These are phyloP conservation scores for barley (Hordeum vulgare) DNA, from an alignment of 176 grass and related monocot genomes.

Conservation along the genomic window MorexV3_pseudomolecules_assembly NC_058521.1:596820128-596820627, in stretches of 20 bases:
- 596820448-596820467: slow-evolving; percentile 23
- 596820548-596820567: slow-evolving; percentile 75
- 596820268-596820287: not conserved
- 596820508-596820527: slow-evolving; percentile 53
- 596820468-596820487: slow-evolving; percentile 66
- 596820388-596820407: not conserved
- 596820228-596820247: not conserved
- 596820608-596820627: slow-evolving; percentile 72
- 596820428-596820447: not conserved
- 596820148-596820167: not conserved
- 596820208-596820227: not conserved
- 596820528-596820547: slow-evolving; percentile 86
- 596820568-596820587: slow-evolving; percentile 88
- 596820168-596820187: not conserved
- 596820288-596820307: not conserved
- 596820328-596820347: not conserved
- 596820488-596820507: slow-evolving; percentile 70
- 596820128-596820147: not conserved
- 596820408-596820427: not conserved
- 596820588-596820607: slow-evolving; percentile 71
- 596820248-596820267: not conserved
- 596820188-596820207: not conserved
- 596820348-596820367: not conserved
- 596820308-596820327: not conserved
- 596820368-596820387: not conserved